phyloP scores from a whole-genome alignment of 352 stramenopile species.

The Stramenopiles sp. region DNA sequence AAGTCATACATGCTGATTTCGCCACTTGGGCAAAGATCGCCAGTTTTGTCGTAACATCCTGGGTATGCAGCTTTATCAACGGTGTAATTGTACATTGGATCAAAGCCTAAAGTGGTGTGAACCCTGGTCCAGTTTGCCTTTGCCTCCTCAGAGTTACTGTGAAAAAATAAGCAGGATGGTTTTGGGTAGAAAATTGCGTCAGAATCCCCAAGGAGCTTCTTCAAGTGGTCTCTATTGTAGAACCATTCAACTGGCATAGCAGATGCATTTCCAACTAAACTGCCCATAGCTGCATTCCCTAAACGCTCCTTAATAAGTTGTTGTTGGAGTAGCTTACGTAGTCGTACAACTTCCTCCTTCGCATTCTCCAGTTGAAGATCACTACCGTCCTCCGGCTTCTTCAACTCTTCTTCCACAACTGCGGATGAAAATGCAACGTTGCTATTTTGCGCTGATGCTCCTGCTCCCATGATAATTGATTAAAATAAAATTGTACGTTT shows the following conservation, averaged over 20 bases:
- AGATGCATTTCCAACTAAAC: not conserved
- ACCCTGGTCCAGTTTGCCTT: not conserved
- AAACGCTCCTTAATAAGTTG: not conserved
- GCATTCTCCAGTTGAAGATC: not conserved
- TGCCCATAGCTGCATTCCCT: not conserved
- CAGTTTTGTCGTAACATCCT: not conserved
- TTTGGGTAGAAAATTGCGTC: not conserved
- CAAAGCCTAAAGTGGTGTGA: not conserved
- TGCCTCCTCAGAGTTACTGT: not conserved
- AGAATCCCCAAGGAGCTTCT: not conserved
- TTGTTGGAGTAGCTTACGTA: not conserved
- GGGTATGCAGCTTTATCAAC: not conserved
- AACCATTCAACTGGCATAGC: slow-evolving; percentile 2
- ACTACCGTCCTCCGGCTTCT: not conserved
- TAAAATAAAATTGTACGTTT: no score
- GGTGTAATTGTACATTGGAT: not conserved
- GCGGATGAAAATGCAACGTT: not conserved
- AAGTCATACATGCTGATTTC: not conserved
- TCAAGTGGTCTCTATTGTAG: not conserved
- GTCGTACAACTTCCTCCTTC: not conserved
- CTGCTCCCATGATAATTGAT: slow-evolving; percentile 12
- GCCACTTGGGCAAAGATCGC: not conserved
- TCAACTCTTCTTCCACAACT: not conserved
- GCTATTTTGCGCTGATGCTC: not conserved
- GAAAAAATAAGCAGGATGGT: not conserved